Evolutionary conservation across 352 stramenopile genomes (phyloP).

Genomic region (Phytophthora sp.): DNA sequence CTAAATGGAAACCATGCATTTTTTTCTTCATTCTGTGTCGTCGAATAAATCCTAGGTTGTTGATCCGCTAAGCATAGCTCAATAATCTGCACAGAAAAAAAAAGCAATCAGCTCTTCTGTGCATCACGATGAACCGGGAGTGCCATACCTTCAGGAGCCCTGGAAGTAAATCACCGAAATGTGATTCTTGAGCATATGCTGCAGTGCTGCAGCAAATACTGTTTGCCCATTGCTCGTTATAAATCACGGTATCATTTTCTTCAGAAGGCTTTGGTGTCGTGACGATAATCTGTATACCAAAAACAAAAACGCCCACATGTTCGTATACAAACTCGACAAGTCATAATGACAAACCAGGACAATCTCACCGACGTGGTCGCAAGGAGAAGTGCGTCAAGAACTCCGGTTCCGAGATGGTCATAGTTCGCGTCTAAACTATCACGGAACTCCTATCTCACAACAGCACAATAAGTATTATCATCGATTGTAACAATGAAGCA

Average conservation of each 20-base stretch:
- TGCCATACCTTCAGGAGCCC: slow-evolving; percentile 16
- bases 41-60: not conserved
- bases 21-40: slow-evolving; percentile 5
- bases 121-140: too few relatives aligned
- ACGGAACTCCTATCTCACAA: slow-evolving; percentile 5
- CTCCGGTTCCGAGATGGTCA: slow-evolving; percentile 20
- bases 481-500: too few relatives aligned
- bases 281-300: slow-evolving; percentile 12
- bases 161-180: slow-evolving; percentile 1
- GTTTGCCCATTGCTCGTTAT: slow-evolving; percentile 10
- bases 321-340: not conserved
- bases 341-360: not conserved
- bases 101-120: not conserved
- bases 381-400: slow-evolving; percentile 32
- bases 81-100: slow-evolving; percentile 10
- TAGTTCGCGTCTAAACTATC: slow-evolving; percentile 15
- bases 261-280: not conserved
- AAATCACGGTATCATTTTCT: not conserved
- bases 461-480: slow-evolving; percentile 4
- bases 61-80: too few relatives aligned
- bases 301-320: not conserved
- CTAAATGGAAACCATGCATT: slow-evolving; percentile 59
- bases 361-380: slow-evolving; percentile 33
- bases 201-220: slow-evolving; percentile 17
- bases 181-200: slow-evolving; percentile 20